phyloP scores from a whole-genome alignment of 345 rosid genomes.

The Syzygium grande region DNA sequence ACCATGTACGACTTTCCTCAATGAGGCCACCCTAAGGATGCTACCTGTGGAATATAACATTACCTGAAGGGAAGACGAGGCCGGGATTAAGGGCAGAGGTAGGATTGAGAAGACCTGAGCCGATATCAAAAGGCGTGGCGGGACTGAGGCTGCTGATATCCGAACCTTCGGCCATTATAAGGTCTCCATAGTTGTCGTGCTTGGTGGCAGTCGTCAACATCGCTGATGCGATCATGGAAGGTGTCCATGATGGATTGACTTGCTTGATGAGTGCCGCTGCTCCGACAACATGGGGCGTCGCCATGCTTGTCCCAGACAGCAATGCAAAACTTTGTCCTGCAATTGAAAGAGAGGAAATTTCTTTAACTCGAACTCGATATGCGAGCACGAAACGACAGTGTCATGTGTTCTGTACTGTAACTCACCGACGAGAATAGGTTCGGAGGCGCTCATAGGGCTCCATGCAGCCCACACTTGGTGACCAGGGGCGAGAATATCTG shows the following conservation, averaged over 20 bases:
- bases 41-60: background rate
- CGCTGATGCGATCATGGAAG: slow-evolving; percentile 78
- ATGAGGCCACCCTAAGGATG: background rate
- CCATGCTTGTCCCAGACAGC: slow-evolving; percentile 91
- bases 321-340: slow-evolving; percentile 64
- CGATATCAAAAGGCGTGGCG: slow-evolving; percentile 55
- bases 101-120: slow-evolving; percentile 72
- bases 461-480: slow-evolving; percentile 94
- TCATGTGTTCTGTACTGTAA: background rate
- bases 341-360: background rate
- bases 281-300: slow-evolving; percentile 72
- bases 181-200: slow-evolving; percentile 41
- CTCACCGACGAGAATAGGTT: slow-evolving; percentile 45
- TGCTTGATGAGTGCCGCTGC: slow-evolving; percentile 71
- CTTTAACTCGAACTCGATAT: background rate
- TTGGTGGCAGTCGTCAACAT: slow-evolving; percentile 62
- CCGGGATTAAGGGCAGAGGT: slow-evolving; percentile 70
- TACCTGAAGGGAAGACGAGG: slow-evolving; percentile 59
- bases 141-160: slow-evolving; percentile 16
- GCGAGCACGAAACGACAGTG: background rate
- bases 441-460: slow-evolving; percentile 68
- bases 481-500: slow-evolving; percentile 84
- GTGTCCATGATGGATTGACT: slow-evolving; percentile 58
- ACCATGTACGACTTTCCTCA: too few relatives aligned
- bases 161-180: slow-evolving; percentile 44